Percentiles rank a stretch among this genome's conserved stretches.
Evolutionary conservation across 2,329 filamentous ascomycete genomes (phyloP).

Genomic region (Colletotrichum coccodes): DNA sequence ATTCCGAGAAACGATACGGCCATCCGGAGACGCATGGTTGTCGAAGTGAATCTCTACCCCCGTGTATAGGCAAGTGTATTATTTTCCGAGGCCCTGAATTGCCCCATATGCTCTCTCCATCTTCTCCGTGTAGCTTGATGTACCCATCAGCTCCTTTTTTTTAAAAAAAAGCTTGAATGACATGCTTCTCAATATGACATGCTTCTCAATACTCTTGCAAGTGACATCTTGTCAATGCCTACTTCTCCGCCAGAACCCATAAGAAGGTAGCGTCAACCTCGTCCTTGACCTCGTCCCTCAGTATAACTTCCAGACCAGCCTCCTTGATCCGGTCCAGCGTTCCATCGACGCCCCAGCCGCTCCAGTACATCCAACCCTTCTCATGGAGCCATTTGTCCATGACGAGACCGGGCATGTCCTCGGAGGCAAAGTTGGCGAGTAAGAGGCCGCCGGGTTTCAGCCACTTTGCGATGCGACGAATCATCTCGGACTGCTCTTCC

Average conservation of each 20-base stretch:
- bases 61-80: not conserved
- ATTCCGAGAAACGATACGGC: not conserved
- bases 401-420: constrained; percentile 40
- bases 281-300: constrained; percentile 43
- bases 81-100: not conserved
- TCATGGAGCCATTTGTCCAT: constrained; percentile 50
- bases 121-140: too few relatives aligned
- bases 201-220: too few relatives aligned
- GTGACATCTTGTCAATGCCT: not conserved
- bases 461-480: constrained; percentile 57
- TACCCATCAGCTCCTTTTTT: too few relatives aligned
- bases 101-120: too few relatives aligned
- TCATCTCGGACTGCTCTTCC: constrained; percentile 57
- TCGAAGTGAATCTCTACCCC: not conserved
- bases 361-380: constrained; percentile 56
- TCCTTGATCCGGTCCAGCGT: constrained; percentile 43
- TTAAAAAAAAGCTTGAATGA: too few relatives aligned
- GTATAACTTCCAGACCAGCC: constrained; percentile 45
- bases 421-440: constrained; percentile 56
- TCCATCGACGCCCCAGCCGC: constrained; percentile 48
- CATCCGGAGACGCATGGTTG: not conserved
- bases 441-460: constrained; percentile 61
- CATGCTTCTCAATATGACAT: too few relatives aligned
- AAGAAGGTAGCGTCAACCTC: constrained; percentile 46
- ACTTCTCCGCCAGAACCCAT: constrained; percentile 51